Base-by-base conservation (phyloP, 2,329 filamentous ascomycete species). In the Aspergillus amoenus region DNA sequence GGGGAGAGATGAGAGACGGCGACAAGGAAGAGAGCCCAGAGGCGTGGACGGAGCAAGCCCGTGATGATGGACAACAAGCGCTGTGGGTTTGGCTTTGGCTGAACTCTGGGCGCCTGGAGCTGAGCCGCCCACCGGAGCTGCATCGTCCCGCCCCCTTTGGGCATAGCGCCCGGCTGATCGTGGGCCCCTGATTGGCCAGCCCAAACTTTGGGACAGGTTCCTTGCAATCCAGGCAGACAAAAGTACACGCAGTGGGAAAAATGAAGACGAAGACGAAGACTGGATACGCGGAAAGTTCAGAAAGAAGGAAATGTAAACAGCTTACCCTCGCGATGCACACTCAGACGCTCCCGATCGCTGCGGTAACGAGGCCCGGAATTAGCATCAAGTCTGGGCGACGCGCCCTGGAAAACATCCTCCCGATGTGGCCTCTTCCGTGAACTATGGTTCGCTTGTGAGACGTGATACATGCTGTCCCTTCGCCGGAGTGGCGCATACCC, bases 111-210 rank as follows among this genome's bases (percentile, higher is more conserved):
- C 58, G 58, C 61, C 64, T 58, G 61, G 58, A 59, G 60, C 58
- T 55, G 66, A 71, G 69, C 70, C 45, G 27, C 27, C 27, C 27
- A 30, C 70, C 70, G 70, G 71, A 70, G 72, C 70, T 68, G 66
- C 66, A 30, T 30, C 9, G 9, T 8, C 27, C 27, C 27, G 27
- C 8, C 27, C 27, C 8, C 27, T 30, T 30, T 30, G 27, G 27
- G 27, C 27, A 30, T 30, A 30, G 27, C 27, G 27, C 27, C 27
- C 27, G 27, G 27, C 27, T 30, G 27, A 30, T 30, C 27, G 27
- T 30, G 27, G 47, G 46, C 41, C 49, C 53, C 53, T 64, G 58
- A 65, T 65, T 65, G 63, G 53, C 45, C 43, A 62, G 55, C 46
- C 46, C 57, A 56, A 58, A 55, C 55, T 47, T 64, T 62, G 55